phyloP scores from a whole-genome alignment of 2,329 filamentous ascomycete species.

The Cladosporium sp. region DNA sequence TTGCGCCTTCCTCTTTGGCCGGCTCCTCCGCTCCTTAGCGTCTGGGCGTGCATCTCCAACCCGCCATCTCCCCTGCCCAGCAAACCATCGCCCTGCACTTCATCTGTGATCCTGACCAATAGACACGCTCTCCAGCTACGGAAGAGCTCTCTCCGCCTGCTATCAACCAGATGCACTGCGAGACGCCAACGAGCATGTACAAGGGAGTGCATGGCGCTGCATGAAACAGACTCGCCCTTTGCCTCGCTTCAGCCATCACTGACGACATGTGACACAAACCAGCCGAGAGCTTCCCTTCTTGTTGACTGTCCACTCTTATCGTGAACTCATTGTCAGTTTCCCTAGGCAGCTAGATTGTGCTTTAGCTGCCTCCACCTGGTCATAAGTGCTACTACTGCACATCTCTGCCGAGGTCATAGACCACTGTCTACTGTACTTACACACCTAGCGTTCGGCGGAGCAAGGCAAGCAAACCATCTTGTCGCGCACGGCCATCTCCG shows the following conservation, averaged over 20 bases:
- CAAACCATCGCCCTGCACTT: neutral
- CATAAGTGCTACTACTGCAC: neutral
- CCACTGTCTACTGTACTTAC: neutral
- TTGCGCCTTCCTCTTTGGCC: neutral
- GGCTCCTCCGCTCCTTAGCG: conserved; percentile 2
- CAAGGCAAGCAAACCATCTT: neutral
- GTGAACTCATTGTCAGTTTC: neutral
- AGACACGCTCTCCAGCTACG: neutral
- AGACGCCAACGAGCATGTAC: neutral
- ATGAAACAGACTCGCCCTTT: neutral
- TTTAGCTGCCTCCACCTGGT: neutral
- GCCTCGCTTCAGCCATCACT: neutral
- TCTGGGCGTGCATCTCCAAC: neutral
- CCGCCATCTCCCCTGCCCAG: neutral
- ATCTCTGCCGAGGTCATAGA: neutral
- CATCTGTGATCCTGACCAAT: neutral
- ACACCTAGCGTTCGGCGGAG: neutral
- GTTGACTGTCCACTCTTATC: neutral
- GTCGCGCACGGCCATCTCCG: neutral
- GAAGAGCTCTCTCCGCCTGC: neutral
- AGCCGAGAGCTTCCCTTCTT: neutral
- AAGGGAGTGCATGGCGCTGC: neutral
- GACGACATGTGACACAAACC: neutral
- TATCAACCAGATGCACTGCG: neutral
- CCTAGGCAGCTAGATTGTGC: neutral